Evolutionary conservation across 1,139 yeast genomes (phyloP).

Genomic region (Hyphopichia fennica): DNA sequence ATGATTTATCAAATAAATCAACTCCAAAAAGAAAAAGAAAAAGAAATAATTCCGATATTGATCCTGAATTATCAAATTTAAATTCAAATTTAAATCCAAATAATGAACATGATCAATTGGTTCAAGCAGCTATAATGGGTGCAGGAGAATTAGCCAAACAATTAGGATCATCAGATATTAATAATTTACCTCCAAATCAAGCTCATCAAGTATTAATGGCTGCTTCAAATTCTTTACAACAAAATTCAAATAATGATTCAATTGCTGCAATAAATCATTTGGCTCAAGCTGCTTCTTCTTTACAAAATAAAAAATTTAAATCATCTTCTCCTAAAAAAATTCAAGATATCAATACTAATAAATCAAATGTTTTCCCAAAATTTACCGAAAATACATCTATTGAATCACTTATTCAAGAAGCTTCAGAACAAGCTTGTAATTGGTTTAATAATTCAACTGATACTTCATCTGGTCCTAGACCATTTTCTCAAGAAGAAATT

Average conservation of each 20-base stretch:
- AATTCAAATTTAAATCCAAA: conserved; percentile 25
- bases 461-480: conserved; percentile 31
- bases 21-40: conserved; percentile 13
- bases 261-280: conserved; percentile 29
- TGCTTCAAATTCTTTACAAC: conserved; percentile 23
- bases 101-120: conserved; percentile 58
- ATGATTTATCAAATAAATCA: conserved; percentile 3
- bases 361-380: conserved; percentile 8
- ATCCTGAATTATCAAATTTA: conserved; percentile 58
- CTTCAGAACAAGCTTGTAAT: conserved; percentile 31
- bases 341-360: conserved; percentile 10
- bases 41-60: conserved; percentile 36
- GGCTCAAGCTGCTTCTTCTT: conserved; percentile 32
- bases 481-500: conserved; percentile 64
- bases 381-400: conserved; percentile 30
- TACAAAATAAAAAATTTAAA: conserved; percentile 11
- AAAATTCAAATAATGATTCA: conserved; percentile 13
- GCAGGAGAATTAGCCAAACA: conserved; percentile 63
- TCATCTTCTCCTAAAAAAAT: conserved; percentile 1
- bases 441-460: conserved; percentile 38
- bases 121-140: conserved; percentile 66
- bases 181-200: conserved; percentile 23
- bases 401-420: conserved; percentile 38
- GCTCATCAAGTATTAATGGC: conserved; percentile 27
- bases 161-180: conserved; percentile 20